phyloP scores from a whole-genome alignment of 352 stramenopile genomes.

The Globisporangium apiculatum region DNA sequence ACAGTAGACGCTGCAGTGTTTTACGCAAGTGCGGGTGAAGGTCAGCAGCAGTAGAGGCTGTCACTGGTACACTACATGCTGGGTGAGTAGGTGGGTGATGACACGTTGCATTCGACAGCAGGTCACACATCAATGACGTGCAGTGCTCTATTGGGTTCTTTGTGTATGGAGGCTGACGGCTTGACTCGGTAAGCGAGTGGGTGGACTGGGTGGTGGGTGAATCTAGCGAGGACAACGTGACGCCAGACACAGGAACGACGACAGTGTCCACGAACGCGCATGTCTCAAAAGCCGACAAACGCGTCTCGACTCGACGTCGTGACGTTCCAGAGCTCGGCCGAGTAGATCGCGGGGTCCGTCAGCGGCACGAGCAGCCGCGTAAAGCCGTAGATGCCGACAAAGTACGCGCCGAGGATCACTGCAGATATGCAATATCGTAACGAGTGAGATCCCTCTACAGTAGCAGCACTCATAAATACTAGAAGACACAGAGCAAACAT shows the following conservation, averaged over 20 bases:
- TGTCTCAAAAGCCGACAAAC: conserved; percentile 25
- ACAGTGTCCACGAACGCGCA: neutral
- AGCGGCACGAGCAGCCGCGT: conserved; percentile 63
- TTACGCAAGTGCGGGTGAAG: neutral
- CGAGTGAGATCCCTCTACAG: neutral
- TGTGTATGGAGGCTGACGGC: neutral
- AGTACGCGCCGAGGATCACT: conserved; percentile 77
- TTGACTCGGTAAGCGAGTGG: too few species aligned
- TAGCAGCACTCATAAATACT: too few species aligned
- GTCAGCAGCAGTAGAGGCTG: too few species aligned
- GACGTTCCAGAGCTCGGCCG: conserved; percentile 74
- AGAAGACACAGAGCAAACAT: neutral
- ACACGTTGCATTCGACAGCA: too few species aligned
- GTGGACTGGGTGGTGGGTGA: too few species aligned
- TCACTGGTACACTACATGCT: too few species aligned
- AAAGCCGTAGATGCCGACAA: conserved; percentile 81
- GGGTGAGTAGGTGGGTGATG: too few species aligned
- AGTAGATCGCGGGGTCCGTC: conserved; percentile 77
- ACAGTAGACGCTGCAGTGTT: conserved; percentile 2
- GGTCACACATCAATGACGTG: neutral
- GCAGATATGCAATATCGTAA: neutral
- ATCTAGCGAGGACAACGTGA: too few species aligned
- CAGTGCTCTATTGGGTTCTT: conserved; percentile 4
- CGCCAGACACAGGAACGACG: too few species aligned
- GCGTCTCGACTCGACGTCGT: conserved; percentile 44